phyloP scores from a whole-genome alignment of 768 basidiomycete genomes.

The Boletus coccyginus region DNA sequence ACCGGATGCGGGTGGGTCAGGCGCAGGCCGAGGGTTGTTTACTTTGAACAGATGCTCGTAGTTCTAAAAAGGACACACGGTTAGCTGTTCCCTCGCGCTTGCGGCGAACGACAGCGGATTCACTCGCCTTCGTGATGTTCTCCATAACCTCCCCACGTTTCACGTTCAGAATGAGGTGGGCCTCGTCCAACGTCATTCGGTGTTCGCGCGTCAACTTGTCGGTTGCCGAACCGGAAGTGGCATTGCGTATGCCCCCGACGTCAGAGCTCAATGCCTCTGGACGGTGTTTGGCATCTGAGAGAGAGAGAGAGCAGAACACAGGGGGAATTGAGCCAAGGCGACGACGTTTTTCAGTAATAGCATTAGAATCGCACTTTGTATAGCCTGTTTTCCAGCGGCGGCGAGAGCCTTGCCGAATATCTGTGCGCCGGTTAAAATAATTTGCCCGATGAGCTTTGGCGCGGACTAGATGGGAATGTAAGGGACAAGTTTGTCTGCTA shows the following conservation, averaged over 20 bases:
- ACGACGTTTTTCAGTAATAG: neutral
- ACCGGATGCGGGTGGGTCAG: constrained; percentile 42
- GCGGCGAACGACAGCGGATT: neutral
- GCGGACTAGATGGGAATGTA: constrained; percentile 52
- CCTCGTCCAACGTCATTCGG: constrained; percentile 95
- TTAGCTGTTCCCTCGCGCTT: neutral
- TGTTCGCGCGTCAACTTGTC: constrained; percentile 83
- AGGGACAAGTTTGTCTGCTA: neutral
- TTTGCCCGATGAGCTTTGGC: constrained; percentile 77
- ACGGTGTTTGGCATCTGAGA: constrained; percentile 75
- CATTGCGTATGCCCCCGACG: constrained; percentile 69
- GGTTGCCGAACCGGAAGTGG: constrained; percentile 69
- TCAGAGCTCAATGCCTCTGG: constrained; percentile 72
- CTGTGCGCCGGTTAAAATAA: constrained; percentile 69
- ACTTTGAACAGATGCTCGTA: constrained; percentile 93
- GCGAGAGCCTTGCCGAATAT: constrained; percentile 90
- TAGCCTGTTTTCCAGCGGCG: constrained; percentile 89
- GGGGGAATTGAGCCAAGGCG: neutral
- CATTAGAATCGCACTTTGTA: constrained; percentile 67
- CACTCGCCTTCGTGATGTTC: constrained; percentile 65
- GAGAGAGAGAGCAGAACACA: neutral
- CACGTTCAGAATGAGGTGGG: constrained; percentile 85
- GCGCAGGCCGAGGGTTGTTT: constrained; percentile 69
- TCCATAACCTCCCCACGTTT: constrained; percentile 73
- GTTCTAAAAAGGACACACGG: constrained; percentile 47